Evolutionary conservation across 805 yeast genomes (phyloP).

Genomic region (Metschnikowia vanudenii): DNA sequence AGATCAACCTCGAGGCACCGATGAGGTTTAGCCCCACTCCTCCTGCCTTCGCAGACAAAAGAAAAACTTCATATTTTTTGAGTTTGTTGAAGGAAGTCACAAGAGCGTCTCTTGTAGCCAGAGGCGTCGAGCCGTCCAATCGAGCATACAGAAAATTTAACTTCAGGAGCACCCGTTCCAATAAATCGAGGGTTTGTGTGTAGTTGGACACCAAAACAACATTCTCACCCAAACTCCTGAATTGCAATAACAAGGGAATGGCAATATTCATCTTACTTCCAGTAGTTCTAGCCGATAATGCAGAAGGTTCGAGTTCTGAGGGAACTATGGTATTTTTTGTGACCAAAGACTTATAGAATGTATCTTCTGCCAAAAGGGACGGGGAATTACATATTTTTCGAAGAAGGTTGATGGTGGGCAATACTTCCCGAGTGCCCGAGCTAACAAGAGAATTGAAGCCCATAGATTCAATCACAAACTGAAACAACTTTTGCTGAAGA

Average conservation of each 20-base stretch:
- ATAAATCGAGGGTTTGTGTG: constrained; percentile 79
- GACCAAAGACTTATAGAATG: constrained; percentile 19
- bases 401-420: constrained; percentile 69
- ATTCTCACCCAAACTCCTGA: constrained; percentile 56
- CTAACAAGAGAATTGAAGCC: constrained; percentile 32
- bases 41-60: constrained; percentile 87
- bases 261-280: constrained; percentile 66
- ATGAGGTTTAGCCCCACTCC: constrained; percentile 88
- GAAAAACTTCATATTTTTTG: constrained; percentile 49
- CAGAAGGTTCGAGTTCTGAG: constrained; percentile 20
- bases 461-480: constrained; percentile 43
- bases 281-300: constrained; percentile 11
- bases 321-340: constrained; percentile 1
- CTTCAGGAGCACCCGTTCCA: constrained; percentile 55
- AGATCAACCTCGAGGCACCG: constrained; percentile 83
- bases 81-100: constrained; percentile 67
- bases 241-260: constrained; percentile 51
- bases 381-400: constrained; percentile 87
- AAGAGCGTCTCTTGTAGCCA: constrained; percentile 58
- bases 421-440: constrained; percentile 39
- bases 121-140: constrained; percentile 82
- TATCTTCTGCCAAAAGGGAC: constrained; percentile 52
- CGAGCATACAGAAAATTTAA: constrained; percentile 54
- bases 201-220: constrained; percentile 84
- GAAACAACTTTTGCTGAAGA: constrained; percentile 56